phyloP scores from a whole-genome alignment of 345 rosid species.

The Geranium rotundifolium region DNA sequence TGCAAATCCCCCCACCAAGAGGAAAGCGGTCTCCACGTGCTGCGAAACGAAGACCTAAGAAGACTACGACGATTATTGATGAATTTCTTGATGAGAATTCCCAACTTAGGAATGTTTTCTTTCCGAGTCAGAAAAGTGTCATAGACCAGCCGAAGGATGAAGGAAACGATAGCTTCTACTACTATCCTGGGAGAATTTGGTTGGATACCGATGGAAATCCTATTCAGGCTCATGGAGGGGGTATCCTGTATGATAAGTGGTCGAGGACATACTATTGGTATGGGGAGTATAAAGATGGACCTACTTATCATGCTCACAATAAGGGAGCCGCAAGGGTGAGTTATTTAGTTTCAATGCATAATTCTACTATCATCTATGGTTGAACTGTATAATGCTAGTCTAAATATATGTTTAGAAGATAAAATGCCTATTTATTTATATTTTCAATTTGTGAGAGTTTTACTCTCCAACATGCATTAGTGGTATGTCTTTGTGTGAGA shows the following conservation, averaged over 20 bases:
- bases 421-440: not conserved
- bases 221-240: conserved; percentile 97
- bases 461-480: not conserved
- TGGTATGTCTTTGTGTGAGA: not conserved
- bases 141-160: conserved; percentile 47
- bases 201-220: conserved; percentile 83
- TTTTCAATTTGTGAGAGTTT: not conserved
- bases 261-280: conserved; percentile 75
- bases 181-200: conserved; percentile 74
- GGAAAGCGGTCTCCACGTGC: conserved; percentile 78
- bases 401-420: not conserved
- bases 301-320: conserved; percentile 65
- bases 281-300: conserved; percentile 92
- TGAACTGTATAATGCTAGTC: not conserved
- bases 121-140: conserved; percentile 53
- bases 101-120: conserved; percentile 60
- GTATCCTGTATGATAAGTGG: conserved; percentile 45
- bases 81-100: conserved; percentile 98
- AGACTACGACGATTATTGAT: conserved; percentile 57
- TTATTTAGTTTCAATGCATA: conserved; percentile 6
- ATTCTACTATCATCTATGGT: not conserved
- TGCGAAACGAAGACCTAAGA: conserved; percentile 67
- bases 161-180: conserved; percentile 44
- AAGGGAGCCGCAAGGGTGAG: conserved; percentile 83
- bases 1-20: conserved; percentile 71